Evolutionary conservation across 768 basidiomycete species (phyloP), one percentile per base, ranked within the genome.

Genomic region (Scleroderma citrinum): DNA sequence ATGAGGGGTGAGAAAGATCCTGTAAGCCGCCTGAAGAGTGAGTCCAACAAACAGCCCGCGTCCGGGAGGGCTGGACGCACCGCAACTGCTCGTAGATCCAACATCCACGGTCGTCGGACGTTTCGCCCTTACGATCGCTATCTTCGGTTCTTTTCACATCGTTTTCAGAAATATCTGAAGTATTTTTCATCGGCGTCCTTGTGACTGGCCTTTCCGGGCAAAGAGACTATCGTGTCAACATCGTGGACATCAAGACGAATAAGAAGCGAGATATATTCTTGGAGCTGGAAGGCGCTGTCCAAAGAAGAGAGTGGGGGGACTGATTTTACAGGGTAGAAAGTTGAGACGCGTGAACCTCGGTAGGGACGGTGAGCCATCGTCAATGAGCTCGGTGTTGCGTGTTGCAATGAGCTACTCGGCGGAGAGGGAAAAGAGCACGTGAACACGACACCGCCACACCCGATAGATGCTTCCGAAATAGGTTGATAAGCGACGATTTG

Each of bases 281-380:
- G 92, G 7, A 95, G 77, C 62, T 95, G 92, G 63, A 95, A 96
- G 0, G 92, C 90, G 65, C 90, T 93, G 69, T 94, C 87, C 26
- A 95, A 72, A 1, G 83, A 79, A 0, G 86, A 72, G 26, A 87
- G 75, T 0, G 83, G 76, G 0, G 87, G 87, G 2, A 89, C 72
- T 7, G 59, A 73, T 62, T 87, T 88, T 21, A 87, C 73, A 0
- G 87, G 85, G 58, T 90, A 90, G 60, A 91, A 91, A 0, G 85
- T 78, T 8, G 86, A 83, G 19, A 89, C 83, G 21, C 87, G 76
- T 4, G 87, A 84, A 44, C 88, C 88, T 13, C 85, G 83, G 21
- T 82, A 69, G 14, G 88, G 88, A 31, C 88, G 74, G 62, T 83
- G 84, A 2, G 42, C 36, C 69, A 72, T 76, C 48, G 57, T 57